Base-by-base conservation (phyloP, 345 rosid genomes). In the Pelargonium nanum region DNA sequence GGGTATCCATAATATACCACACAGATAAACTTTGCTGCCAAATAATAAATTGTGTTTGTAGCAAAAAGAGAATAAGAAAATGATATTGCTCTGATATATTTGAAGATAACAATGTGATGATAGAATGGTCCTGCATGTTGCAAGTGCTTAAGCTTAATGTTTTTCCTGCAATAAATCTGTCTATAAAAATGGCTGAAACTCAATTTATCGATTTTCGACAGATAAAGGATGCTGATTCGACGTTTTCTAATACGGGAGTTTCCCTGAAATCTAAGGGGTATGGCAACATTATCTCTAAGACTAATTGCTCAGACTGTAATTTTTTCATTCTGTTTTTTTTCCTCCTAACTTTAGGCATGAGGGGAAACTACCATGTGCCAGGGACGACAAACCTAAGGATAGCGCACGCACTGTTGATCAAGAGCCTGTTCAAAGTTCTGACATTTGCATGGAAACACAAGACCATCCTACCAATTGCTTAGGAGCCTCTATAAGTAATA, bases 201-300 rank as follows among this genome's bases (percentile, higher is more conserved):
- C 6, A 40, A 40, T 61, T 57, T 23, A 21, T 53, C 24, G 24
- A 53, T 21, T 56, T 68, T 23, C 66, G 66, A 60, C 74, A 74
- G 78, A 21, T 65, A 26, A 54, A 56, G 24, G 67, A 53, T 52
- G 64, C 53, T 45, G 60, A 56, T 17, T 57, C 65, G 24, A 20
- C 62, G 22, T 4, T 8, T 22, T 5, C 22, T 19, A 21, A 34
- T 54, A 40, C 28, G 30, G 62, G 56, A 48, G 44, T 68, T 24
- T 48, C 54, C 23, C 32, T 2, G 26, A 67, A 74, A 59, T 20
- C 66, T 62, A 55, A 40, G 55, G 45, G 1, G 71, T 74, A 65
- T 58, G 68, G 54, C 24, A 6, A 48, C 52, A 20, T 34, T 24
- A 22, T 13, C 13, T 26, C 44, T 24, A 17, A 19, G 4, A 45